Base-by-base conservation (phyloP, 2,329 filamentous ascomycete genomes). In the Aureobasidium sp. region DNA sequence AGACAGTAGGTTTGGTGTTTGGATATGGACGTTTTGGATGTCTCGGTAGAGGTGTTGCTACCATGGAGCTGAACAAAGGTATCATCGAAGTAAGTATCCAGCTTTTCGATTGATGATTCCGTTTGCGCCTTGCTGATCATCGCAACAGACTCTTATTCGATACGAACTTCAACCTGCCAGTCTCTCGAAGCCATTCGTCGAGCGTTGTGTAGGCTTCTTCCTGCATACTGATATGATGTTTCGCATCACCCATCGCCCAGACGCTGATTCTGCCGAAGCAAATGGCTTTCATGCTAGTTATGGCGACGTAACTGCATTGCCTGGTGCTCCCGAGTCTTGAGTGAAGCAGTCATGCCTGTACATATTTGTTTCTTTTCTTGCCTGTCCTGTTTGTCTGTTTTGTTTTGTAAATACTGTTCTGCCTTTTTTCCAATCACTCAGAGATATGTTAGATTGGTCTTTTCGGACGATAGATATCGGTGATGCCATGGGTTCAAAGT, bases 41-140 rank as follows among this genome's bases (percentile, higher is more conserved):
- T 66, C 64, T 75, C 2, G 73, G 73, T 7, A 63, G 72, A 20
- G 72, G 72, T 6, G 72, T 75, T 20, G 73, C 73, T 46, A 72
- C 67, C 15, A 74, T 74, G 73, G 73, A 75, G 66, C 53, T 75
- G 60, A 74, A 75, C 67, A 75, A 75, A 64, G 72, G 70, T 10
- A 66, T 75, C 36, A 69, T 73, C 39, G 73, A 75, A 67, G 73
- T 74, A 57, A 68, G 69, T 65, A 10, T 12, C 13, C 8, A 36
- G 17, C 3, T 37, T 12, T 5, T 56, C 26, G 6, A 9, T 4
- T 20, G 26, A 13, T 43, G n/a, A 8, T n/a, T 2, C 9, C 8
- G 12, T 34, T 12, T 20, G 15, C 20, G n/a, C 15, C n/a, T 52
- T 37, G 2, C 47, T 52, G 5, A 34, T 24, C 15, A 12, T 20